Base-by-base conservation (phyloP, 179 eudicot species). In the Gypsophila paniculata region DNA sequence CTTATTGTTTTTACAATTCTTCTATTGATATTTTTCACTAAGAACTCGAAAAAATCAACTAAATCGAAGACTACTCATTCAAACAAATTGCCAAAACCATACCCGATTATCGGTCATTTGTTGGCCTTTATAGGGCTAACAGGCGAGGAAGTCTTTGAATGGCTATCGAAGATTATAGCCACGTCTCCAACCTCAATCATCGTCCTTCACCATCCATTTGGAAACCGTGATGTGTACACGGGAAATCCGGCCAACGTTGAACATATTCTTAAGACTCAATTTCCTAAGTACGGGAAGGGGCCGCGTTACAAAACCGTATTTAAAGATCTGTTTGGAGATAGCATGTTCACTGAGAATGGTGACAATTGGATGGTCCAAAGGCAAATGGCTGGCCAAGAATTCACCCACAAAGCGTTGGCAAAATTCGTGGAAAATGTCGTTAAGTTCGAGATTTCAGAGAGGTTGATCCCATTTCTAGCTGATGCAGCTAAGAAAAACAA, bases 301-400 rank as follows among this genome's bases (percentile, higher is more conserved):
- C 65, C 71, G 15, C n/a, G 59, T 23, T 62, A 26, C 22, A 51
- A 67, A 17, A 14, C 9, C 4, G 59, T 75, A 52, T 70, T 82
- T 8, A 21, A 62, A 3, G 90, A 86, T 32, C 70, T 87, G 0
- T 79, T 89, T 12, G 94, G 94, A 3, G 76, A 87, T 48, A 87
- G 89, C 25, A 82, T 89, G 4, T 87, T 87, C 65, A 87, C 83
- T 49, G 77, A 68, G 34, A 86, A 89, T 48, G 84, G 85, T 21
- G 74, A 75, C 0, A 74, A 2, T 3, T 87, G 89, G 89, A 85
- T 79, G 77, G 71, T 79, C 71, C 87, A 84, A 36, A 68, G 94
- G 11, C 85, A 82, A 46, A 61, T 87, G 5, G 70, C 86, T 0
- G 83, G 85, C 60, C 80, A 84, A 66, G 85, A 85, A 39, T 87